phyloP scores from a whole-genome alignment of 495 filamentous ascomycete species.

The Trichoderma asperelloides region DNA sequence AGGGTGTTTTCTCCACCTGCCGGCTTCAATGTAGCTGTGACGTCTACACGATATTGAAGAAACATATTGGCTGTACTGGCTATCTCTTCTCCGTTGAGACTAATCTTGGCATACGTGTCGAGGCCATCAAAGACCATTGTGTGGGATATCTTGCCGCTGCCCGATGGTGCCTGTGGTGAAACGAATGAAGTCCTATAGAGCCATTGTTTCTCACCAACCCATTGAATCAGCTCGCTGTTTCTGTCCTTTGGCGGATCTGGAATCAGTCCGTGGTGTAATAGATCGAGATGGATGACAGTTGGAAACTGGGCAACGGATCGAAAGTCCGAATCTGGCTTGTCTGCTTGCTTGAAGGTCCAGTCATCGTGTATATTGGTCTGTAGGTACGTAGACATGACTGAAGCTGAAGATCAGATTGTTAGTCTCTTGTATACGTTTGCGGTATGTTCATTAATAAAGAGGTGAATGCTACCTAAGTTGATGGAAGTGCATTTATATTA shows the following conservation, averaged over 20 bases:
- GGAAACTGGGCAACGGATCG: constrained; percentile 37
- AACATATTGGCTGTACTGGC: constrained; percentile 58
- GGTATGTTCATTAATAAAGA: neutral
- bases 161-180: constrained; percentile 20
- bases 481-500: neutral
- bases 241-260: constrained; percentile 51
- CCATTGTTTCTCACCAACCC: constrained; percentile 61
- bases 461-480: neutral
- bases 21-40: constrained; percentile 29
- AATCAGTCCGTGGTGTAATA: constrained; percentile 44
- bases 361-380: neutral
- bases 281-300: constrained; percentile 57
- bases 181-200: constrained; percentile 46
- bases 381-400: neutral
- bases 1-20: constrained; percentile 23
- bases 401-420: neutral
- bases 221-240: constrained; percentile 56
- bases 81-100: constrained; percentile 45
- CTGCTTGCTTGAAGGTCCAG: neutral
- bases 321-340: constrained; percentile 2
- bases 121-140: constrained; percentile 54
- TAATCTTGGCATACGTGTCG: constrained; percentile 56
- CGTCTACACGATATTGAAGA: constrained; percentile 31
- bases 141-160: constrained; percentile 29
- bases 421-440: neutral